Evolutionary conservation across 2,329 filamentous ascomycete genomes (phyloP).

Genomic region (Orbilia brochopaga): DNA sequence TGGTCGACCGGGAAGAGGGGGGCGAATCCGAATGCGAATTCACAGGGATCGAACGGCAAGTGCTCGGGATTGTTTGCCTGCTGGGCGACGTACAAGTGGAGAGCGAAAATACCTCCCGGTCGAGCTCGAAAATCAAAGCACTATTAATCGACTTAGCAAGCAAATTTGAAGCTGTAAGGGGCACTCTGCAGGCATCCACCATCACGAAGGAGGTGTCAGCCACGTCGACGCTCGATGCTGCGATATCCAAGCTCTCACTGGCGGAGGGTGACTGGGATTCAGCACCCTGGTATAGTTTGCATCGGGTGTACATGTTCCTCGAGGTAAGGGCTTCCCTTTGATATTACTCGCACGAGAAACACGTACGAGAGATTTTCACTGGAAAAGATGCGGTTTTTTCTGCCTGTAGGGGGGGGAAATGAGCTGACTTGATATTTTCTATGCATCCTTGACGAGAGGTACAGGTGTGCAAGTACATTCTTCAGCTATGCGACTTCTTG

Average conservation of each 20-base stretch:
- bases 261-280: neutral
- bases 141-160: conserved; percentile 37
- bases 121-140: conserved; percentile 35
- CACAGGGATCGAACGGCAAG: conserved; percentile 31
- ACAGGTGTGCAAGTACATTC: conserved; percentile 37
- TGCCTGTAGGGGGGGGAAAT: neutral
- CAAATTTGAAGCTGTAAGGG: conserved; percentile 42
- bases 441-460: neutral
- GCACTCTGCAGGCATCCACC: conserved; percentile 21
- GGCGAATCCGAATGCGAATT: conserved; percentile 26
- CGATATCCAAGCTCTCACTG: conserved; percentile 33
- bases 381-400: conserved; percentile 4
- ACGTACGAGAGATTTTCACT: neutral
- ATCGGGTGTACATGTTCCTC: conserved; percentile 35
- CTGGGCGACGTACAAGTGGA: conserved; percentile 40
- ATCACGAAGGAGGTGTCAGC: conserved; percentile 11
- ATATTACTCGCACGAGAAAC: neutral
- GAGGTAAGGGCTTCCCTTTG: conserved; percentile 35
- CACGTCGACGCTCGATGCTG: conserved; percentile 1
- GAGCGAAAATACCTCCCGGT: conserved; percentile 30
- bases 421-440: conserved; percentile 16
- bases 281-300: conserved; percentile 36
- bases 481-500: conserved; percentile 42
- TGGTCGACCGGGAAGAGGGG: conserved; percentile 20
- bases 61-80: conserved; percentile 33